Evolutionary conservation across 1,139 yeast species (phyloP).

Genomic region (Suhomyces kunorum): DNA sequence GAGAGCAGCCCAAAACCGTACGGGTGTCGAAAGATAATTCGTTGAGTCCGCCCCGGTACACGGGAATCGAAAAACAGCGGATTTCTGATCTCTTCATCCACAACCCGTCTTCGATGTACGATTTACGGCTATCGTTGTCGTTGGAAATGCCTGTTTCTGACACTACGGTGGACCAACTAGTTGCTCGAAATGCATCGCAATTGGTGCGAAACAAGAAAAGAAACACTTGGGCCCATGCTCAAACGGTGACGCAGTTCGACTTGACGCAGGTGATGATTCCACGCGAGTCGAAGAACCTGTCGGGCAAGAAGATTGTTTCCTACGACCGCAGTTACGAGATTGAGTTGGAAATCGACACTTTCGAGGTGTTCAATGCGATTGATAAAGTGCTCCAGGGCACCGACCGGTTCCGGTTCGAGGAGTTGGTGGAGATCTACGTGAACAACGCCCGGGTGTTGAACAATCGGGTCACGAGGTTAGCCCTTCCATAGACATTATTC

Average conservation of each 20-base stretch:
- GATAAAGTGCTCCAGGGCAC: conserved; percentile 49
- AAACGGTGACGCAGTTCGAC: conserved; percentile 72
- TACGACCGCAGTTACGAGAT: conserved; percentile 53
- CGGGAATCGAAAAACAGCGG: conserved; percentile 71
- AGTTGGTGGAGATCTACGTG: conserved; percentile 67
- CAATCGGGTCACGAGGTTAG: conserved; percentile 47
- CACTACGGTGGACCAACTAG: conserved; percentile 48
- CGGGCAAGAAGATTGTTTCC: conserved; percentile 40
- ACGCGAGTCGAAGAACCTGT: conserved; percentile 44
- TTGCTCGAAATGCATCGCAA: conserved; percentile 45
- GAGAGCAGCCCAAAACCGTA: conserved; percentile 59
- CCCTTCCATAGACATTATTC: conserved; percentile 24
- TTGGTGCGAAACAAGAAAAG: conserved; percentile 65
- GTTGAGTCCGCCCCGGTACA: conserved; percentile 63
- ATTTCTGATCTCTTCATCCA: conserved; percentile 69
- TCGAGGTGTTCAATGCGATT: conserved; percentile 63
- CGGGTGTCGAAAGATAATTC: conserved; percentile 64
- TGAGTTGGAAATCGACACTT: conserved; percentile 73
- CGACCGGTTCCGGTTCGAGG: conserved; percentile 67
- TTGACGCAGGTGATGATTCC: conserved; percentile 61
- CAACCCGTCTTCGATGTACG: conserved; percentile 77
- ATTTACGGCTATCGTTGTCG: conserved; percentile 72
- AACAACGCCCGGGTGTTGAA: conserved; percentile 65
- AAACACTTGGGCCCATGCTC: conserved; percentile 60
- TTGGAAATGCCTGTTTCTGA: conserved; percentile 71